Percentiles rank a stretch among this genome's conserved stretches.
phyloP scores from a whole-genome alignment of 179 eudicot genomes.

The Vitellaria paradoxa region DNA sequence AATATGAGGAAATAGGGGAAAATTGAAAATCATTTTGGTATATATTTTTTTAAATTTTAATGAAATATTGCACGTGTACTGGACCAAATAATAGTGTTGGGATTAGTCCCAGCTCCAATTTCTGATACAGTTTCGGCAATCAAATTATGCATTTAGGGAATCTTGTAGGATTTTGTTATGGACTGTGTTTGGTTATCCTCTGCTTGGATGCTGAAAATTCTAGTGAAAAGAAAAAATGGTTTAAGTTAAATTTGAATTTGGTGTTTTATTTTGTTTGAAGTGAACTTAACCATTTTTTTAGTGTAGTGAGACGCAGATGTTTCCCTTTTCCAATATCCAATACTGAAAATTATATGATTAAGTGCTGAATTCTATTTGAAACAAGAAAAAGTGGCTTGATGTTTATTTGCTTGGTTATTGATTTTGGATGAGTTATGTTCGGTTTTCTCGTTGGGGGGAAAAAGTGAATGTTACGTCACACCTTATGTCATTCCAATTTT shows the following conservation, averaged over 20 bases:
- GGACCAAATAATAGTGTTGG: neutral
- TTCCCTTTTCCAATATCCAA: neutral
- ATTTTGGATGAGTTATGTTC: neutral
- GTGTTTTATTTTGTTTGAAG: neutral
- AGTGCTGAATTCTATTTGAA: neutral
- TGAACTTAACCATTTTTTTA: neutral
- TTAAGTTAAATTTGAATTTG: neutral
- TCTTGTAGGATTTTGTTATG: neutral
- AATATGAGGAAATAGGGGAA: neutral
- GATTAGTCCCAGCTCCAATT: neutral
- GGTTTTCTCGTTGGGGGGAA: neutral
- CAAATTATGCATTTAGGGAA: neutral
- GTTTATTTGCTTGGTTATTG: neutral
- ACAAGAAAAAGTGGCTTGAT: neutral
- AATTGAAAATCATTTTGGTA: neutral
- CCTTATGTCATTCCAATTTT: neutral
- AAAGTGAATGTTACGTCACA: neutral
- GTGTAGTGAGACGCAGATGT: neutral
- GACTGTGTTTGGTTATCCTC: neutral
- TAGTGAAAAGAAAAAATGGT: neutral
- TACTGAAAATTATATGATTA: neutral
- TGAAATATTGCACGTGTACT: neutral
- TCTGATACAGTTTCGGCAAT: neutral
- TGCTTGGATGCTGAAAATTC: slow-evolving; percentile 6
- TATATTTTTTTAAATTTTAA: neutral